Conservation (phyloP, 1,284 basidiomycete genomes). For the Ganoderma resinaceum region DNA sequence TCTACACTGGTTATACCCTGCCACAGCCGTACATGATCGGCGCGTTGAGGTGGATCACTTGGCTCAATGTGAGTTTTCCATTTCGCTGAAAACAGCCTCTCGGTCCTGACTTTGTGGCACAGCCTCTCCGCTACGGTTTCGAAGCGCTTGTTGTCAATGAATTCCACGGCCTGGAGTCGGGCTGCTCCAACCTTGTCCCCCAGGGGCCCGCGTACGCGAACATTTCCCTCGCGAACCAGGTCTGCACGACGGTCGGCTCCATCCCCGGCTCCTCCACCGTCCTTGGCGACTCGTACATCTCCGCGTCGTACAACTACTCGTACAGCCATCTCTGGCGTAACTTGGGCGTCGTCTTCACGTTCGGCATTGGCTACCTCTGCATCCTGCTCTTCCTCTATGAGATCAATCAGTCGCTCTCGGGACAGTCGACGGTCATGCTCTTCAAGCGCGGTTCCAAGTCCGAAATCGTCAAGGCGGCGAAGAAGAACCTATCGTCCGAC, state of each 20-base stretch:
- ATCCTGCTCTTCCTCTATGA: constrained; percentile 63
- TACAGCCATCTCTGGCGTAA: constrained; percentile 75
- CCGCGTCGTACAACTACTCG: constrained; percentile 66
- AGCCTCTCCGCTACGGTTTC: constrained; percentile 60
- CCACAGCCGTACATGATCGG: constrained; percentile 66
- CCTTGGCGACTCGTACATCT: constrained; percentile 60
- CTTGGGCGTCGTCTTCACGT: constrained; percentile 61
- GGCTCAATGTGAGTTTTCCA: constrained; percentile 58
- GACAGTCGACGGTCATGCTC: constrained; percentile 42
- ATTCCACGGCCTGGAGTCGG: constrained; percentile 53
- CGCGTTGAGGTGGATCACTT: constrained; percentile 69
- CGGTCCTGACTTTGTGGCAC: constrained; percentile 1
- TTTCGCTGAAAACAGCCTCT: background rate
- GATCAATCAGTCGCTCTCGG: constrained; percentile 45
- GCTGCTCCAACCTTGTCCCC: constrained; percentile 52
- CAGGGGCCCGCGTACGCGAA: constrained; percentile 60
- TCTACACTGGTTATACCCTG: constrained; percentile 59
- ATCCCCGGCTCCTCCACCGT: constrained; percentile 54
- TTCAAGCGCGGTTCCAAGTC: constrained; percentile 52
- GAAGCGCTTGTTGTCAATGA: constrained; percentile 64
- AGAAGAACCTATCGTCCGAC: constrained; percentile 36
- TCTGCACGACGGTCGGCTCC: constrained; percentile 66
- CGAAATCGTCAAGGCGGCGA: constrained; percentile 12
- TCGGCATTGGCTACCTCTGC: constrained; percentile 54
- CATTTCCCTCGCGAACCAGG: constrained; percentile 59